Percentiles rank a stretch among this genome's conserved stretches.
These are phyloP conservation scores for Trametes punicea DNA, from an alignment of 768 basidiomycete genomes.

Conservation along the genomic window DNA sequence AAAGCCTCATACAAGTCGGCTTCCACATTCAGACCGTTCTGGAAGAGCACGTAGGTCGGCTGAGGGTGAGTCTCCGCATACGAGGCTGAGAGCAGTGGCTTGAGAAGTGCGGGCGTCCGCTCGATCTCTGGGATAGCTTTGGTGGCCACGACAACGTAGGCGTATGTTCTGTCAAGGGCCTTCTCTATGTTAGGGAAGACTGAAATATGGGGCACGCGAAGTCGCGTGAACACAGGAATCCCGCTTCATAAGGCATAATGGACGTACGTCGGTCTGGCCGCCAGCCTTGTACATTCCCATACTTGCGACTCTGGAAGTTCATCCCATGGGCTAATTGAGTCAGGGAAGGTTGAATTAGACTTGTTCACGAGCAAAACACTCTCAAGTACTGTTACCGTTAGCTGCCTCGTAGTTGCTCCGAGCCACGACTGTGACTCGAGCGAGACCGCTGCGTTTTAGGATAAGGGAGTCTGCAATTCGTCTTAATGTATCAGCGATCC, in stretches of 20 bases:
- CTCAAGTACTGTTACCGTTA: too few species aligned
- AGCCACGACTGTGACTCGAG: slow-evolving; percentile 68
- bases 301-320: slow-evolving; percentile 54
- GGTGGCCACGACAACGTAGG: slow-evolving; percentile 64
- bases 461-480: slow-evolving; percentile 55
- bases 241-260: too few species aligned
- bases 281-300: slow-evolving; percentile 56
- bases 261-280: slow-evolving; percentile 59
- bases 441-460: slow-evolving; percentile 53
- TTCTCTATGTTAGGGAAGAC: slow-evolving; percentile 57
- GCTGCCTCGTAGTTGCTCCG: slow-evolving; percentile 63
- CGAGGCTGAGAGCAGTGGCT: slow-evolving; percentile 47
- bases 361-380: neutral
- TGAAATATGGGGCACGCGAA: slow-evolving; percentile 22
- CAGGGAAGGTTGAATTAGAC: neutral
- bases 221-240: too few species aligned
- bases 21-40: slow-evolving; percentile 76
- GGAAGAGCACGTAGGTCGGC: slow-evolving; percentile 58
- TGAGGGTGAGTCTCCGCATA: slow-evolving; percentile 46
- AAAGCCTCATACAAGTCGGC: slow-evolving; percentile 57
- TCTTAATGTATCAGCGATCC: neutral
- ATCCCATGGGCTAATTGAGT: slow-evolving; percentile 46
- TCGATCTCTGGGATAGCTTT: slow-evolving; percentile 69
- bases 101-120: slow-evolving; percentile 53
- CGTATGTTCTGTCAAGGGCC: slow-evolving; percentile 59